These are phyloP conservation scores for Leccinum uliginosum DNA, from an alignment of 768 basidiomycete genomes.

Conservation along the genomic window DNA sequence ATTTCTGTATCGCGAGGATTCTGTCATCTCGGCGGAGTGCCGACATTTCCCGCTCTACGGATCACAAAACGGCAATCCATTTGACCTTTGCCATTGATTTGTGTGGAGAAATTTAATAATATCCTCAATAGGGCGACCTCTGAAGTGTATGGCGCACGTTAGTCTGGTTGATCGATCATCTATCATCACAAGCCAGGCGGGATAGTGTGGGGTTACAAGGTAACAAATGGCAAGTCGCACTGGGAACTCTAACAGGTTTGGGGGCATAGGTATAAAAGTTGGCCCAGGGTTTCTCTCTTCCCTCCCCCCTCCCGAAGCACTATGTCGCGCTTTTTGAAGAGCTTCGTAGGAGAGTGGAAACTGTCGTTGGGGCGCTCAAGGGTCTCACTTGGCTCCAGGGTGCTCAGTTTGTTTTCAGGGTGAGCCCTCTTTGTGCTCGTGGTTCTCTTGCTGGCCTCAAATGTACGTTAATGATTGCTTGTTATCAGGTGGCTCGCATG, in stretches of 20 bases:
- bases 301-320: neutral
- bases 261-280: slow-evolving; percentile 15
- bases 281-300: neutral
- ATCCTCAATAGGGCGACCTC: slow-evolving; percentile 3
- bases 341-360: slow-evolving; percentile 43
- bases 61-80: neutral
- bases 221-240: neutral
- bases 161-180: neutral
- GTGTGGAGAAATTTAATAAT: neutral
- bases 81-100: neutral
- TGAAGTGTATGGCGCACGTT: neutral
- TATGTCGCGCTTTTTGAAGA: slow-evolving; percentile 37
- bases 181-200: neutral
- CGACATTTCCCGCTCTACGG: neutral
- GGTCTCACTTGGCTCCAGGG: slow-evolving; percentile 51
- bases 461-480: neutral
- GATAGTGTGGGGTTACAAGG: neutral
- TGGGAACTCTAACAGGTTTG: slow-evolving; percentile 2
- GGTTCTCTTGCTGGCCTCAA: neutral
- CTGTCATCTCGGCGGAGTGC: neutral
- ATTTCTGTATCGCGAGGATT: neutral
- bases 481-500: slow-evolving; percentile 72
- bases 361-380: slow-evolving; percentile 39
- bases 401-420: slow-evolving; percentile 58
- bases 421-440: slow-evolving; percentile 17